Base-by-base conservation (phyloP, 306 rosid species). In the Mucuna pruriens region DNA sequence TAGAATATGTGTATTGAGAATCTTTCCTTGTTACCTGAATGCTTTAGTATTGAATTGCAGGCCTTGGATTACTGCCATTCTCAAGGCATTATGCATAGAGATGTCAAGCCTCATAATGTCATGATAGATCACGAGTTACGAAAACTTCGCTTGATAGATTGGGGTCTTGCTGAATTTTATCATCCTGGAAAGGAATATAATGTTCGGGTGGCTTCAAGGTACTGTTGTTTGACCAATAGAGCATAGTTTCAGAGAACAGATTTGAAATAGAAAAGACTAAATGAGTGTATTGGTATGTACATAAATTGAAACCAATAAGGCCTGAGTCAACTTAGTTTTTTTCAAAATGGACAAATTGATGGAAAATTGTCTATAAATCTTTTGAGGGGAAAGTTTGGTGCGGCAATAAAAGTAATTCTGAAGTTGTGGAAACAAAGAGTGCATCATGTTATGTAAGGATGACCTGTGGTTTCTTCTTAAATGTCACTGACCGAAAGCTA, bases 141-240 rank as follows among this genome's bases (percentile, higher is more conserved):
- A 29, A 91, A 91, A 84, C 96, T 91, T 70, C 96, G 97, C 83
- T 84, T 91, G 86, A 91, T 91, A 85, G 97, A 91, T 71, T 91
- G 97, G 97, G 97, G 97, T 66, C 97, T 91, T 42, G 97, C 97
- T 29, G 97, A 91, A 78, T 91, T 91, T 84, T 91, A 91, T 85
- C 97, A 91, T 80, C 97, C 97, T 73, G 91, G 90, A 64, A 91
- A 90, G 90, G 97, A 91, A 79, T 91, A 91, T 49, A 91, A 91
- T 75, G 97, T 91, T 75, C 97, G 94, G 61, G 97, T 91, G 63
- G 97, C 96, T 60, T 91, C 96, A 33, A 91, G 96, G 96, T 89
- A 82, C 57, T 44, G 17, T 8, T 82, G 25, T 29, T 26, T 29
- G 38, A 62, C 67, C 46, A 44, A 63, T 60, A 15, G 55, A 75